Evolutionary conservation across 2,329 filamentous ascomycete species (phyloP).

Genomic region (Anisogramma anomala): DNA sequence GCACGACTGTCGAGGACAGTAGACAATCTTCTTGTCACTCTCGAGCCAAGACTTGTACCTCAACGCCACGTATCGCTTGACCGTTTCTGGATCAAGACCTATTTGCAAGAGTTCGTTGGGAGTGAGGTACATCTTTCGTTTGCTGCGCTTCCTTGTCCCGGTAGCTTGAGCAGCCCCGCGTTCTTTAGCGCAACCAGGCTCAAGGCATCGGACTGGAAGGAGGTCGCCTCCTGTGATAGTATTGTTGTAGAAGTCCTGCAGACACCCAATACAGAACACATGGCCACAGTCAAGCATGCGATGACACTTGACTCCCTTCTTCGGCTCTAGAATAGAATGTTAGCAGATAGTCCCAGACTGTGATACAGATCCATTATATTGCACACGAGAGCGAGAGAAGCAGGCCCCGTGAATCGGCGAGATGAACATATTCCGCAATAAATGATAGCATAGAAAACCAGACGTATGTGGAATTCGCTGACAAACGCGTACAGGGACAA

Average conservation of each 20-base stretch:
- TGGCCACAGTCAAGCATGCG: slow-evolving; percentile 73
- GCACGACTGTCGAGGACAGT: slow-evolving; percentile 87
- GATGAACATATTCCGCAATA: too few relatives aligned
- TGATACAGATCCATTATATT: too few relatives aligned
- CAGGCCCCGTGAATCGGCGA: too few relatives aligned
- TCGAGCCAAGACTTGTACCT: slow-evolving; percentile 91
- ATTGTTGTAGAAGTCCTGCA: slow-evolving; percentile 81
- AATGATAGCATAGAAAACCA: too few relatives aligned
- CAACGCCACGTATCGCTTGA: slow-evolving; percentile 76
- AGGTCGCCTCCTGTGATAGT: slow-evolving; percentile 82
- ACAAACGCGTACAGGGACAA: too few relatives aligned
- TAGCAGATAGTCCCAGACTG: slow-evolving; percentile 13
- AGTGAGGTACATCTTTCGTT: slow-evolving; percentile 57
- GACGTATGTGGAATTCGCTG: too few relatives aligned
- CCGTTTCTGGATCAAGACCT: slow-evolving; percentile 55
- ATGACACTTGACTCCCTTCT: slow-evolving; percentile 76
- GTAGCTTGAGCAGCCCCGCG: slow-evolving; percentile 27
- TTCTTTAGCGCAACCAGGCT: slow-evolving; percentile 65
- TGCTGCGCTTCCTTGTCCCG: slow-evolving; percentile 36
- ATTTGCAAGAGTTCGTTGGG: slow-evolving; percentile 78
- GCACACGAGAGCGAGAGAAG: too few relatives aligned
- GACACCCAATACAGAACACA: slow-evolving; percentile 80
- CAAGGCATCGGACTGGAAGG: slow-evolving; percentile 64
- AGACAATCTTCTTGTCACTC: slow-evolving; percentile 81
- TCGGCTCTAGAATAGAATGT: slow-evolving; percentile 52